Evolutionary conservation across 805 yeast genomes (phyloP), one percentile per base, ranked within the genome.

Genomic region (Danielia reshetovae): DNA sequence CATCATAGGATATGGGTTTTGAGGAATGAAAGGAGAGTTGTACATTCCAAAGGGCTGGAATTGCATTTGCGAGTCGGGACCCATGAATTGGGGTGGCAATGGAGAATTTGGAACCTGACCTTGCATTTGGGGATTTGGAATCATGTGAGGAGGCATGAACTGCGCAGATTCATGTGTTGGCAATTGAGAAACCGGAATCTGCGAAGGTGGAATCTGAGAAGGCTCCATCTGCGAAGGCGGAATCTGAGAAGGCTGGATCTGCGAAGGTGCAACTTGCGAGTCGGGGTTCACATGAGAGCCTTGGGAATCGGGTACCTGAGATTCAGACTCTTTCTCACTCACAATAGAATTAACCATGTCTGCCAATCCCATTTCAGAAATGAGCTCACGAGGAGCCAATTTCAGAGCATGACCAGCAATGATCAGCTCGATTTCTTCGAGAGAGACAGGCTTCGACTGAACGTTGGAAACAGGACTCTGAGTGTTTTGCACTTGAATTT

Each of bases 361-460:
- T 3, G 39, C 42, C 17, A 39, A 33, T 3, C 39, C 41, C 12
- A 29, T 35, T 4, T 43, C 48, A 7, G 29, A 24, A 19, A 31
- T 36, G 21, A 24, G 28, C 2, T 43, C 48, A 2, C 31, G 34
- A 23, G 27, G 36, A 18, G 23, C 17, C 34, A 21, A 61, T 39
- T 25, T 54, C 48, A 13, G 54, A 53, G 68, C 55, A 36, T 66
- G 71, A 24, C 48, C 57, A 7, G 54, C 40, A 19, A 66, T 66
- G 31, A 55, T 51, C 24, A 54, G 54, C 43, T 63, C 65, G 28
- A 66, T 65, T 23, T 64, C 70, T 24, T 57, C 62, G n/a, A 63
- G 46, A 0, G 68, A 53, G 6, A 46, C 35, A 4, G 62, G 22
- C 7, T 7, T 19, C 9, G 7, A 9, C 9, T 7, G 9, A 7